Conservation (phyloP, 768 basidiomycete genomes). For the Calocybe indica region DNA sequence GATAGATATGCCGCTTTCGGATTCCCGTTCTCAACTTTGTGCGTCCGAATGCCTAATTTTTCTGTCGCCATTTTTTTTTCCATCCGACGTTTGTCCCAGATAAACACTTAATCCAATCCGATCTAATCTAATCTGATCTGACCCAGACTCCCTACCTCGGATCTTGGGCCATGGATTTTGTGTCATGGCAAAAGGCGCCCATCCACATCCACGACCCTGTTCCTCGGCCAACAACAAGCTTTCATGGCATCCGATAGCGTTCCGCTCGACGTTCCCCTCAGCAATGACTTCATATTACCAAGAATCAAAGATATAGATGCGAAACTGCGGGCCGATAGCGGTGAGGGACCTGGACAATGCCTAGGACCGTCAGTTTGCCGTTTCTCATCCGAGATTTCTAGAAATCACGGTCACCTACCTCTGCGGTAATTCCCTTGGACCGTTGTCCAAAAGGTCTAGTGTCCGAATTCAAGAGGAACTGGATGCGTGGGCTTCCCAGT, state of each 20-base stretch:
- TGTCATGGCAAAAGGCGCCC: too few species aligned
- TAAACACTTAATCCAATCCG: background rate
- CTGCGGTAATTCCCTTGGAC: slow-evolving; percentile 93
- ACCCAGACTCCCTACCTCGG: slow-evolving; percentile 1
- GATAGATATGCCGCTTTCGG: background rate
- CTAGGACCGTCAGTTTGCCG: background rate
- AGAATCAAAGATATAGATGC: slow-evolving; percentile 46
- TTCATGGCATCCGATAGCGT: slow-evolving; percentile 8
- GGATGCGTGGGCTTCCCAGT: slow-evolving; percentile 74
- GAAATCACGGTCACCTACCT: slow-evolving; percentile 71
- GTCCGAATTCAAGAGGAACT: slow-evolving; percentile 78
- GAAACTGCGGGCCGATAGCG: slow-evolving; percentile 27
- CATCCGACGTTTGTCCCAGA: too few species aligned
- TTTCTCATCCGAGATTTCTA: slow-evolving; percentile 19
- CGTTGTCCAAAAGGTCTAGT: slow-evolving; percentile 69
- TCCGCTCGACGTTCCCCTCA: slow-evolving; percentile 30
- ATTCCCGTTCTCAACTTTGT: background rate
- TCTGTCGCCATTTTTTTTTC: too few species aligned
- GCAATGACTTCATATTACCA: slow-evolving; percentile 52
- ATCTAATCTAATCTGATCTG: slow-evolving; percentile 15
- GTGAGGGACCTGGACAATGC: slow-evolving; percentile 18
- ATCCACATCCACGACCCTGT: background rate
- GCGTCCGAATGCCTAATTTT: background rate
- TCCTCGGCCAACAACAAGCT: slow-evolving; percentile 3
- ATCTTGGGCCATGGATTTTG: background rate